Conservation (phyloP, 129 eudicot genomes). For the Tagetes patula region DNA sequence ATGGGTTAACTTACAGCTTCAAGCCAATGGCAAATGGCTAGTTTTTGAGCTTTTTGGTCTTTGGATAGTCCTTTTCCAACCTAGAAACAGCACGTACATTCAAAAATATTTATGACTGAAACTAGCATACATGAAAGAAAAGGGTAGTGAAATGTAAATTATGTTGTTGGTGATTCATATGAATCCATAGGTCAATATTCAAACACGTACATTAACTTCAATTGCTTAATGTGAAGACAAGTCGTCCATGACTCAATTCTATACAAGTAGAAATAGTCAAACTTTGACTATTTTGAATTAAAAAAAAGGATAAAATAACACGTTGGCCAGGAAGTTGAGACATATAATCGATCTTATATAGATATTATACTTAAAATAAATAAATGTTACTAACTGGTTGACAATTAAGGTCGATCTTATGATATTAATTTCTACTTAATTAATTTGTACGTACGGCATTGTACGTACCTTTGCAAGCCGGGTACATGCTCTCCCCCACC, state of each 20-base stretch:
- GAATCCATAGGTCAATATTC: conserved; percentile 34
- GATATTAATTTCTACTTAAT: not conserved
- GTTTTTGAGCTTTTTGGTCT: conserved; percentile 72
- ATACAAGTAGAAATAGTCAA: conserved; percentile 32
- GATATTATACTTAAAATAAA: not conserved
- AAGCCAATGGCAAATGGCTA: conserved; percentile 86
- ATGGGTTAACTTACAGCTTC: conserved; percentile 70
- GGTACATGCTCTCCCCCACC: conserved; percentile 82
- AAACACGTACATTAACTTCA: conserved; percentile 26
- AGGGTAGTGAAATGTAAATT: conserved; percentile 16
- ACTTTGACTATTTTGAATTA: conserved; percentile 2
- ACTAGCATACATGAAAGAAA: not conserved
- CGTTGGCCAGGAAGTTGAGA: not conserved
- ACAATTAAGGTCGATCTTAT: conserved; percentile 1
- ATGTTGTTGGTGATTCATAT: not conserved
- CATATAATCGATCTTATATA: not conserved
- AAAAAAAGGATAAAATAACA: not conserved
- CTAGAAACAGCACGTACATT: conserved; percentile 33
- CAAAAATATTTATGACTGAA: not conserved
- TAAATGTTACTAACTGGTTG: conserved; percentile 14
- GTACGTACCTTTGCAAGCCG: conserved; percentile 87
- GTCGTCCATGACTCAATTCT: conserved; percentile 21
- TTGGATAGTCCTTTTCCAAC: conserved; percentile 83
- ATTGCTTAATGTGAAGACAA: conserved; percentile 6
- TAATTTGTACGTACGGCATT: not conserved